Evolutionary conservation across 2,329 filamentous ascomycete species (phyloP), one percentile per base, ranked within the genome.

Genomic region (Colletotrichum lupini): DNA sequence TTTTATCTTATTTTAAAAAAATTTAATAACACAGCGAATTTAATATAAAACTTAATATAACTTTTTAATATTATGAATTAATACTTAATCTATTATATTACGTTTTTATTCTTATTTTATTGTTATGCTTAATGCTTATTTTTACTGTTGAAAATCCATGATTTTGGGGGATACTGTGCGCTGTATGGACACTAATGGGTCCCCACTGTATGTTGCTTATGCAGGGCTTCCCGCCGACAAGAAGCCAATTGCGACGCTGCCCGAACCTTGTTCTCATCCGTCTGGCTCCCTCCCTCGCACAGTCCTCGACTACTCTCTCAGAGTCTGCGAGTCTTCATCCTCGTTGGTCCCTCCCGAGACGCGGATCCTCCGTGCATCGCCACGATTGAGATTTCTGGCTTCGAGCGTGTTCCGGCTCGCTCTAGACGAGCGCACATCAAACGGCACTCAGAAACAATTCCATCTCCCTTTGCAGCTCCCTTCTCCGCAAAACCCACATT

Each of bases 381-480:
- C 70, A 73, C 66, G 55, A 64, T 73, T 46, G 49, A 53, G 66
- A 57, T 64, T 56, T 61, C 42, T 49, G 62, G 46, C 32, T 53
- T 70, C 59, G 42, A 70, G 49, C 42, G 53, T 49, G 42, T 55
- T 60, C 66, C 59, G 53, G 60, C 37, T 60, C 58, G 60, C 37
- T 60, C 58, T 73, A 64, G 66, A 70, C 59, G 66, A 69, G 59
- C 59, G 66, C 66, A 73, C 70, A 73, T 73, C 66, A 73, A 70
- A 73, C 70, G 59, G 62, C 60, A 65, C 46, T 60, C 66, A 69
- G 70, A 73, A 73, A 73, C 70, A 60, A 60, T 22, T 14, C 49
- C 62, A n/a, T 35, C 61, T 64, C 61, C 61, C 49, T n/a, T 26
- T 8, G 28, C 55, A 9, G 22, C 22, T 35, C 42, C 49, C n/a